These are phyloP conservation scores for Harringtonia lauricola DNA, from an alignment of 2,329 filamentous ascomycete genomes.

Conservation along the genomic window DNA sequence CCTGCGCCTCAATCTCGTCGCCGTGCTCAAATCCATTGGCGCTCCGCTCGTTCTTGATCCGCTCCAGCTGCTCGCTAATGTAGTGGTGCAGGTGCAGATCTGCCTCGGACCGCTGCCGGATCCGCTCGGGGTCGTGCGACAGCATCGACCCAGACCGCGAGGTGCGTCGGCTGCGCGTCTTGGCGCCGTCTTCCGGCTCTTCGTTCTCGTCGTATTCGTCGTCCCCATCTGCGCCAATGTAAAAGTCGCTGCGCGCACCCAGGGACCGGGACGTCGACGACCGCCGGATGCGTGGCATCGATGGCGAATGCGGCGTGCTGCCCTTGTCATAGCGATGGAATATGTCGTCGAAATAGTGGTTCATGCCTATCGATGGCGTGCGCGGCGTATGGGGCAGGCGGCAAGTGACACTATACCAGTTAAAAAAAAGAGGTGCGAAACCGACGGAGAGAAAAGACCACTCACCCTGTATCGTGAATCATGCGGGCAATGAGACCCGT, in stretches of 20 bases:
- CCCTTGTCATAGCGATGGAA: constrained; percentile 43
- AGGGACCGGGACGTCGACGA: constrained; percentile 79
- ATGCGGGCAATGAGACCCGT: constrained; percentile 91
- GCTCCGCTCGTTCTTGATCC: constrained; percentile 50
- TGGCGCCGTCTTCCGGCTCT: constrained; percentile 26
- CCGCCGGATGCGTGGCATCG: constrained; percentile 52
- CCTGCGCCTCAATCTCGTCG: constrained; percentile 37
- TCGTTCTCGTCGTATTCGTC: constrained; percentile 34
- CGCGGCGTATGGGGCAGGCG: constrained; percentile 88
- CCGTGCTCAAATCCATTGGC: constrained; percentile 25
- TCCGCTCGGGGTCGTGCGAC: constrained; percentile 40
- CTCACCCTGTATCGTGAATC: constrained; percentile 95
- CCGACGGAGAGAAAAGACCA: neutral
- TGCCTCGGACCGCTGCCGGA: constrained; percentile 39
- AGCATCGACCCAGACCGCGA: constrained; percentile 24
- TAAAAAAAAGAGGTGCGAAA: neutral
- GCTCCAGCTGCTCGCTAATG: constrained; percentile 68
- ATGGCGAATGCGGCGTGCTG: constrained; percentile 21
- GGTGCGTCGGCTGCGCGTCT: constrained; percentile 20
- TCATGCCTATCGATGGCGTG: constrained; percentile 70
- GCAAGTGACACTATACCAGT: constrained; percentile 57
- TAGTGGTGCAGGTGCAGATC: constrained; percentile 70
- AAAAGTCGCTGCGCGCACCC: constrained; percentile 69
- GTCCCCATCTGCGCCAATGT: constrained; percentile 25
- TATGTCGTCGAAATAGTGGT: constrained; percentile 92